Evolutionary conservation across 75 land plant species (phyloP).

Genomic region (Pseudotsuga menziesii): DNA sequence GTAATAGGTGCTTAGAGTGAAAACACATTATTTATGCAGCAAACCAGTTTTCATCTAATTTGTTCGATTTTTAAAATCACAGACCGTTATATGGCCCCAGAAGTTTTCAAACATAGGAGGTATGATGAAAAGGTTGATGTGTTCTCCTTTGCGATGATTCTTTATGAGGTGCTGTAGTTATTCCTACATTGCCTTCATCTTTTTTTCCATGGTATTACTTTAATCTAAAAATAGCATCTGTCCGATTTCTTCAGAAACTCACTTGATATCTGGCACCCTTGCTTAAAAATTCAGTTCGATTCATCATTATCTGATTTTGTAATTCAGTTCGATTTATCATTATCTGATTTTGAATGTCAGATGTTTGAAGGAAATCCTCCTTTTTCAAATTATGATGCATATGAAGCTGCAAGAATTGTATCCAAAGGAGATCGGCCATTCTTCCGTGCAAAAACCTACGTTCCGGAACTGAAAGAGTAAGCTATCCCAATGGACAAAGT

Average conservation of each 20-base stretch:
- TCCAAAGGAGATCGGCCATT: conserved; percentile 63
- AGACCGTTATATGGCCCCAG: conserved; percentile 77
- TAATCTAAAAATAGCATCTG: neutral
- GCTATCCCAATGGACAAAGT: conserved; percentile 8
- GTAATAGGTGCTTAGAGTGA: neutral
- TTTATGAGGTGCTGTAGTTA: conserved; percentile 51
- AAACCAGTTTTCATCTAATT: neutral
- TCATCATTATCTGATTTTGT: neutral
- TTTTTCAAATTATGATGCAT: conserved; percentile 52
- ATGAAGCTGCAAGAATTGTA: conserved; percentile 67
- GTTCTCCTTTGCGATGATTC: conserved; percentile 70
- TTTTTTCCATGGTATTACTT: conserved; percentile 4
- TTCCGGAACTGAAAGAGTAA: conserved; percentile 56
- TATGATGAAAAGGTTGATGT: conserved; percentile 78
- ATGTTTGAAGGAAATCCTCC: conserved; percentile 81
- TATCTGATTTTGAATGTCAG: conserved; percentile 18
- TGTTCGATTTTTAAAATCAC: neutral
- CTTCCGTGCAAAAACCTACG: conserved; percentile 45
- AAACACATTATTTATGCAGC: conserved; percentile 7
- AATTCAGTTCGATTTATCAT: neutral
- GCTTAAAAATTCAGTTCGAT: neutral
- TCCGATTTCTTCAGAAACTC: neutral
- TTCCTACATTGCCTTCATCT: neutral
- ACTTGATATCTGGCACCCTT: conserved; percentile 2
- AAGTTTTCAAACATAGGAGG: conserved; percentile 64